Conservation (phyloP, 2,329 filamentous ascomycete species). For the Aspergillus fischeri region DNA sequence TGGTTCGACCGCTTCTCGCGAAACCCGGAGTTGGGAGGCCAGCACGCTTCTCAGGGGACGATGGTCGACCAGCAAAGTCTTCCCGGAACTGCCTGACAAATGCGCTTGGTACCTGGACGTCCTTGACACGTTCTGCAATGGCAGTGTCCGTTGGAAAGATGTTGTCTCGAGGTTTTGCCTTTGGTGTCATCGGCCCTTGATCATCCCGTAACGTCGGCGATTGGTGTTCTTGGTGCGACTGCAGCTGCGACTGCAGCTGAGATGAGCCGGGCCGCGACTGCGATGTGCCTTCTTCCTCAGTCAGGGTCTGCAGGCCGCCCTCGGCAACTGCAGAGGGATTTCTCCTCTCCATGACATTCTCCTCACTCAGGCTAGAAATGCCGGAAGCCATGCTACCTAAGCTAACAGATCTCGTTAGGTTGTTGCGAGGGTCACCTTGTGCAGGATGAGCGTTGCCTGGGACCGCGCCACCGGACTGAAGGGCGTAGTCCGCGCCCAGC, state of each 20-base stretch:
- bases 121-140: slow-evolving; percentile 80
- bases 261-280: slow-evolving; percentile 37
- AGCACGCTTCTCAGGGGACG: slow-evolving; percentile 56
- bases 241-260: slow-evolving; percentile 27
- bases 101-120: slow-evolving; percentile 86
- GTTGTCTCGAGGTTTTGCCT: slow-evolving; percentile 52
- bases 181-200: slow-evolving; percentile 66
- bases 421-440: slow-evolving; percentile 31
- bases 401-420: slow-evolving; percentile 72
- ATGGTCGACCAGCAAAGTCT: slow-evolving; percentile 56
- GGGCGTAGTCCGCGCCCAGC: slow-evolving; percentile 71
- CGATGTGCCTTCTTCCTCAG: slow-evolving; percentile 52
- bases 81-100: slow-evolving; percentile 81
- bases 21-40: slow-evolving; percentile 48
- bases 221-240: slow-evolving; percentile 7
- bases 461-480: slow-evolving; percentile 75
- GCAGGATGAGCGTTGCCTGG: slow-evolving; percentile 40
- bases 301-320: slow-evolving; percentile 52
- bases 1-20: slow-evolving; percentile 59
- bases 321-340: slow-evolving; percentile 41
- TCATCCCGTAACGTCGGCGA: slow-evolving; percentile 35
- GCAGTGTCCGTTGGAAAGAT: slow-evolving; percentile 78
- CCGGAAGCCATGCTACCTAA: slow-evolving; percentile 86
- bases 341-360: slow-evolving; percentile 42
- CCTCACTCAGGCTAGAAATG: slow-evolving; percentile 52